Conservation (phyloP, 345 rosid species). For the Leavenworthia alabamica region DNA sequence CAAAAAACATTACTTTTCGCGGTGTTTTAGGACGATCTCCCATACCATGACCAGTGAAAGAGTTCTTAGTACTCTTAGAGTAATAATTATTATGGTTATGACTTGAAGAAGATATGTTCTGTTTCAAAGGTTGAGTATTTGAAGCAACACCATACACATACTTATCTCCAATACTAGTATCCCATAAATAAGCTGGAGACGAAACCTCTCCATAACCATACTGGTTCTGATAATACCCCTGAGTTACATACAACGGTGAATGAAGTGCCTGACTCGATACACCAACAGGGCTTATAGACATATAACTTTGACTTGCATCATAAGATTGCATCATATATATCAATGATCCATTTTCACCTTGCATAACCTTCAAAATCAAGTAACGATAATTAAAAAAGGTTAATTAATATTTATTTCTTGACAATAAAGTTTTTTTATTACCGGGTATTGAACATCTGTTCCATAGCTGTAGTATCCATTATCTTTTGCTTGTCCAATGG, state of each 20-base stretch:
- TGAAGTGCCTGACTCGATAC: slow-evolving; percentile 33
- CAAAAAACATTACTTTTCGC: slow-evolving; percentile 30
- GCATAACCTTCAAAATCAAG: slow-evolving; percentile 34
- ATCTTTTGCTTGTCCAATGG: slow-evolving; percentile 30
- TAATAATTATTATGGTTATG: slow-evolving; percentile 23
- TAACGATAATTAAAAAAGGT: not conserved
- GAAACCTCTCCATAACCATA: slow-evolving; percentile 36
- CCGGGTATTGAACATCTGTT: slow-evolving; percentile 42
- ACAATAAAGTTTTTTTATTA: slow-evolving; percentile 12
- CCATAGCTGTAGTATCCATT: slow-evolving; percentile 42
- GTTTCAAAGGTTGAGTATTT: slow-evolving; percentile 31
- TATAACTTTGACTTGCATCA: slow-evolving; percentile 29
- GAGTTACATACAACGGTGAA: slow-evolving; percentile 32
- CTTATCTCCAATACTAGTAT: slow-evolving; percentile 34
- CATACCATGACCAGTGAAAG: slow-evolving; percentile 28
- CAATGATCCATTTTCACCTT: slow-evolving; percentile 49
- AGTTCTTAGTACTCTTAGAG: slow-evolving; percentile 29
- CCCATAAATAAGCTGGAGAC: slow-evolving; percentile 32
- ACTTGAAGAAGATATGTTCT: slow-evolving; percentile 38
- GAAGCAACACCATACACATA: slow-evolving; percentile 28
- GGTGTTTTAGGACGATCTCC: slow-evolving; percentile 34
- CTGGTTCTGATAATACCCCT: slow-evolving; percentile 34
- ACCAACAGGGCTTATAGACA: slow-evolving; percentile 32
- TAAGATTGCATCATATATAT: slow-evolving; percentile 40
- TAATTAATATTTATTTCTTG: not conserved